Conservation (phyloP, 257 asterid species). For the Ilex aquifolium region DNA sequence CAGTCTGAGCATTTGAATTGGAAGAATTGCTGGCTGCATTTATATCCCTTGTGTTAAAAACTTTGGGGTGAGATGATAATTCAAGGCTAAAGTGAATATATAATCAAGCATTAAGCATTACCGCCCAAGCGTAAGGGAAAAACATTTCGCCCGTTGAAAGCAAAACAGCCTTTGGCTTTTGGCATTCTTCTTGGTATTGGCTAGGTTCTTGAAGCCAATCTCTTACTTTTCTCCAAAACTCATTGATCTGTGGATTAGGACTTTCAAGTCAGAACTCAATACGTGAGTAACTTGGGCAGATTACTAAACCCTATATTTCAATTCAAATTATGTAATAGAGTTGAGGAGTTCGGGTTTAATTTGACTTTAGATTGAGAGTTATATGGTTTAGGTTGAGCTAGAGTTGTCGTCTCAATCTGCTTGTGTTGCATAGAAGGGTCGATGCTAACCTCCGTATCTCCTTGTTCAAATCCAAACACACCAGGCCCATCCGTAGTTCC, state of each 20-base stretch:
- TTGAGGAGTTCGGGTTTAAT: too few species aligned
- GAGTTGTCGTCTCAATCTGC: too few species aligned
- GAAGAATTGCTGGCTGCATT: slow-evolving; percentile 52
- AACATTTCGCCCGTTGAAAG: slow-evolving; percentile 56
- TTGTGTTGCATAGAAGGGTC: too few species aligned
- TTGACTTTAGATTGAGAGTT: too few species aligned
- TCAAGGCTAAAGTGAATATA: too few species aligned
- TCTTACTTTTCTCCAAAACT: slow-evolving; percentile 44
- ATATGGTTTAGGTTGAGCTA: too few species aligned
- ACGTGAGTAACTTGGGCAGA: too few species aligned
- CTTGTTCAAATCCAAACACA: slow-evolving; percentile 53
- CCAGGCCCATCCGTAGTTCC: slow-evolving; percentile 81
- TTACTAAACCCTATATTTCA: too few species aligned
- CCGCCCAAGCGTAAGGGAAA: slow-evolving; percentile 72
- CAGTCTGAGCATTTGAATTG: slow-evolving; percentile 55
- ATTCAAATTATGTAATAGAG: too few species aligned
- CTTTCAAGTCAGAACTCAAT: too few species aligned
- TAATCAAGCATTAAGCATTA: slow-evolving; percentile 9
- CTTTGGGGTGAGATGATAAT: too few species aligned
- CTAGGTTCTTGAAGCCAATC: slow-evolving; percentile 43
- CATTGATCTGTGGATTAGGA: slow-evolving; percentile 31
- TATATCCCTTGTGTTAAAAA: background rate
- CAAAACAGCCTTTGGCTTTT: slow-evolving; percentile 50
- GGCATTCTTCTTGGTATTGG: slow-evolving; percentile 51
- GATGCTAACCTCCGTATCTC: slow-evolving; percentile 41